Base-by-base conservation (phyloP, 768 basidiomycete genomes). In the Mycena venus region DNA sequence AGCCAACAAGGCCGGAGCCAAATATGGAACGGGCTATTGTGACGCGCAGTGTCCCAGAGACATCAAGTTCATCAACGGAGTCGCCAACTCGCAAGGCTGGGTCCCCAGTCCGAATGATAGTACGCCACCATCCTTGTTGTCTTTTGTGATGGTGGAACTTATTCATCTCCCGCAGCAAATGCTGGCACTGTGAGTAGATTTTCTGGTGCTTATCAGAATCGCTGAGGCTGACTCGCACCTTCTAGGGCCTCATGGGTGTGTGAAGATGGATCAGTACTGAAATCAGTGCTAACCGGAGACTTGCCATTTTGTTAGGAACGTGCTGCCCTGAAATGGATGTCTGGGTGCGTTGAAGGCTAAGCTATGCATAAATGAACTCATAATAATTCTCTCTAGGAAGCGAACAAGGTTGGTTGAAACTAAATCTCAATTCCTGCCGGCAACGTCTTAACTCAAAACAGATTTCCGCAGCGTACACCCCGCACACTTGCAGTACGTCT, bases 51-150 rank as follows among this genome's bases (percentile, higher is more conserved):
- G 90, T 83, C 91, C 90, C 10, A 81, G 84, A 36, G 90, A 91
- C 75, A 85, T 91, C 82, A 91, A 92, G 80, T 91, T 91, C 82
- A 91, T 92, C 80, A 86, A 89, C 80, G 91, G 91, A 5, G 62
- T 72, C 11, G 71, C 75, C 11, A 75, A 70, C 65, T 63, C 56
- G 8, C 42, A 36, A 5, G 70, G 64, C 9, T 76, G 65, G 74
- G 34, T 40, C 11, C 66, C 72, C 23, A 63, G 60, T 44, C 44
- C 72, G n/a, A 73, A 73, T 47, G 72, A 73, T 27, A 63, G 65
- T 67, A 44, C 65, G 65, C 42, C 29, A 4, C 47, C 21, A 8
- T 53, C 31, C 53, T 53, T 29, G 6, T 14, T 32, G 11, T 64
- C 32, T 27, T 31, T 44, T n/a, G n/a, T n/a, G n/a, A n/a, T n/a